A percentile compares a stretch with the other conserved stretches of the same genome.
Conservation (phyloP, 139 green algal genomes). For the Desmodesmus armatus region DNA sequence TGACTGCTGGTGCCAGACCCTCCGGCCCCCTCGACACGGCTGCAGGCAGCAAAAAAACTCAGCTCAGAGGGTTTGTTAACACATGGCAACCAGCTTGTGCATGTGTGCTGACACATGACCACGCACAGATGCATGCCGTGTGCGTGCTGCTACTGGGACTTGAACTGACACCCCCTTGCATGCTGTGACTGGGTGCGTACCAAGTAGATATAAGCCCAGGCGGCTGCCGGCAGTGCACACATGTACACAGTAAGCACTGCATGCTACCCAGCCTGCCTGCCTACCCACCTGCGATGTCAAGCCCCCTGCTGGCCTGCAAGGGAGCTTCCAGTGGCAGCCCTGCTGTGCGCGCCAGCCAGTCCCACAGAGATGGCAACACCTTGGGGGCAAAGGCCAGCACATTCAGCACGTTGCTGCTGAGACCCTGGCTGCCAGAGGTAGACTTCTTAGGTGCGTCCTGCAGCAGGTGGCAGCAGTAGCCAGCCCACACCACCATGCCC, state of each 20-base stretch:
- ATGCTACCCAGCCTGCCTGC: too few species aligned
- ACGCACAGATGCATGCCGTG: too few species aligned
- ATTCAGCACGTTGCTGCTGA: conserved; percentile 55
- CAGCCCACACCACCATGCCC: conserved; percentile 4
- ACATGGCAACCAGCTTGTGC: too few species aligned
- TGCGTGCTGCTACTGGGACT: too few species aligned
- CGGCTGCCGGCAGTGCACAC: conserved; percentile 36
- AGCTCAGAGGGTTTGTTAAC: not conserved
- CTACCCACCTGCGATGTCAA: too few species aligned
- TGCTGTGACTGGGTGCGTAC: not conserved
- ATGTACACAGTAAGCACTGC: conserved; percentile 11
- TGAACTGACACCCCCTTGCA: too few species aligned
- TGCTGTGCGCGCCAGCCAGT: conserved; percentile 59
- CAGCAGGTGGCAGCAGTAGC: conserved; percentile 33
- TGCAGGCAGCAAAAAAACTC: conserved; percentile 2
- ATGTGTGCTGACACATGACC: too few species aligned
- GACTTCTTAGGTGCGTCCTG: conserved; percentile 34
- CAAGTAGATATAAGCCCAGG: not conserved
- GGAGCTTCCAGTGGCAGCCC: conserved; percentile 72
- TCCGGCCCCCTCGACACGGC: conserved; percentile 14
- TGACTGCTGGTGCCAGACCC: conserved; percentile 44
- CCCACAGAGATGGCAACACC: conserved; percentile 53
- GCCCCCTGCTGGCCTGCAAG: conserved; percentile 46
- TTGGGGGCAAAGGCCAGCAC: conserved; percentile 66
- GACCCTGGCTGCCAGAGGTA: not conserved